These are phyloP conservation scores for Solanum tarapatanum DNA, from an alignment of 257 asterid species.

Conservation along the genomic window DNA sequence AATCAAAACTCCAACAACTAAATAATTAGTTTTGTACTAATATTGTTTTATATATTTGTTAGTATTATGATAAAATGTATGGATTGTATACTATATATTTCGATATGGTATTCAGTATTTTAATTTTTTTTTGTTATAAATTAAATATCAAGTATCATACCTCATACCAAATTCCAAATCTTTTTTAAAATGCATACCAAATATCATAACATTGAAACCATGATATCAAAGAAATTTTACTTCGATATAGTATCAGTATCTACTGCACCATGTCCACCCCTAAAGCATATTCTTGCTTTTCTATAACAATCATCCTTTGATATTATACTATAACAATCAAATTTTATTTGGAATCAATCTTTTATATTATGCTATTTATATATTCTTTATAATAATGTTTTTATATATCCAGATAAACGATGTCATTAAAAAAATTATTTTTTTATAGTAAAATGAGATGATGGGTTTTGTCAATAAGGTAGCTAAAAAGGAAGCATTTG, in stretches of 20 bases:
- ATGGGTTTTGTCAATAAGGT: background rate
- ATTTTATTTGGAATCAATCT: background rate
- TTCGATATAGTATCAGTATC: background rate
- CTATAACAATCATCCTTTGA: background rate
- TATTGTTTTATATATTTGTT: background rate
- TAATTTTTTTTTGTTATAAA: background rate
- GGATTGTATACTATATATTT: background rate
- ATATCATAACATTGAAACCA: background rate
- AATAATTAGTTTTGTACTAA: background rate
- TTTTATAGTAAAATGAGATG: background rate
- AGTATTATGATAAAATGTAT: background rate
- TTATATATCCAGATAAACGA: background rate
- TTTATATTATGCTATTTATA: background rate
- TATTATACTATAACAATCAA: background rate
- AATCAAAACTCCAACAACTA: background rate
- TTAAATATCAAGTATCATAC: background rate
- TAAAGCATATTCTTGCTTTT: background rate
- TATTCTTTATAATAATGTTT: background rate
- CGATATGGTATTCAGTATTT: background rate
- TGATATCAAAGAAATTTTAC: background rate
- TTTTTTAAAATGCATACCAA: background rate
- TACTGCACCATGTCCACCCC: background rate
- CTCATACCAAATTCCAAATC: background rate
- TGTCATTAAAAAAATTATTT: background rate
- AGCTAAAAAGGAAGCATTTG: background rate